Evolutionary conservation across 2,329 filamentous ascomycete species (phyloP).

Genomic region (Diaporthe sp.): DNA sequence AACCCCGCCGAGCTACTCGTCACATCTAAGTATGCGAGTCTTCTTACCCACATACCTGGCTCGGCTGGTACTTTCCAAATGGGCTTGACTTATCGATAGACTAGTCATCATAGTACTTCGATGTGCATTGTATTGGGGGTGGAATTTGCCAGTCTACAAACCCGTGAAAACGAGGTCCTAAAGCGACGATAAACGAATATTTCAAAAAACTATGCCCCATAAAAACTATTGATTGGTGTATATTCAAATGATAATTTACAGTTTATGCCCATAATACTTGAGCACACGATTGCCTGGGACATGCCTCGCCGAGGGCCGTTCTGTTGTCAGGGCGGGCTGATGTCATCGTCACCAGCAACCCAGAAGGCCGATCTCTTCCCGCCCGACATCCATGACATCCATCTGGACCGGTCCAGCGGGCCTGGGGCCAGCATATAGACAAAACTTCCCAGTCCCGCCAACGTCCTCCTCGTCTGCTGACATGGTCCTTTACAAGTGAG

Average conservation of each 20-base stretch:
- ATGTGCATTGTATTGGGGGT: not conserved
- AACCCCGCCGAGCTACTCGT: conserved; percentile 16
- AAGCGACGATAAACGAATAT: too few species aligned
- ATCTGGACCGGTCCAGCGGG: not conserved
- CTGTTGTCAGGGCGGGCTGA: not conserved
- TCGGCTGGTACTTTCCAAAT: not conserved
- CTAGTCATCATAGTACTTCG: too few species aligned
- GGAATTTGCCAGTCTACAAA: not conserved
- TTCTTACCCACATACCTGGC: not conserved
- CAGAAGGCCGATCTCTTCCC: conserved; percentile 1
- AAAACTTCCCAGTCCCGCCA: not conserved
- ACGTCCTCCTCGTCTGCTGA: not conserved
- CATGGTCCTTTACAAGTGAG: not conserved
- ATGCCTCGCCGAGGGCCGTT: not conserved
- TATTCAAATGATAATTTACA: not conserved
- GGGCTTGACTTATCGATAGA: not conserved
- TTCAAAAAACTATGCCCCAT: not conserved
- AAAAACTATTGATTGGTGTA: not conserved
- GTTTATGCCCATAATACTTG: not conserved
- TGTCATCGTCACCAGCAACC: conserved; percentile 5
- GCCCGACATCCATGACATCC: not conserved
- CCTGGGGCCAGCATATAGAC: not conserved
- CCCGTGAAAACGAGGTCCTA: not conserved
- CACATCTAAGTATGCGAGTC: not conserved
- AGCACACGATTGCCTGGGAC: not conserved